phyloP scores from a whole-genome alignment of 2,329 filamentous ascomycete species.

The Fusarium setosum region DNA sequence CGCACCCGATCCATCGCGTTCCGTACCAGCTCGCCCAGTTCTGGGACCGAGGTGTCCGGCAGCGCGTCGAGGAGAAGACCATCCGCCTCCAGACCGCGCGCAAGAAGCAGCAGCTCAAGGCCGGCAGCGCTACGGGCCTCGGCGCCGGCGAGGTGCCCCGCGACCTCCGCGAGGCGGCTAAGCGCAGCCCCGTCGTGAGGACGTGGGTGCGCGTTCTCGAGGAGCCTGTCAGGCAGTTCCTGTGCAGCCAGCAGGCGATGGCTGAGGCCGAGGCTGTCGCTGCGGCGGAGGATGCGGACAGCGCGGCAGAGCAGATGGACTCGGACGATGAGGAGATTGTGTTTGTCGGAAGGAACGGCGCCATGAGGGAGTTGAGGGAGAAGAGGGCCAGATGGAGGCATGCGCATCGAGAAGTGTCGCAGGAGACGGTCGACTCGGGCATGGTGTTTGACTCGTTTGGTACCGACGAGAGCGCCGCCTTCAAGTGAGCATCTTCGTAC shows the following conservation, averaged over 20 bases:
- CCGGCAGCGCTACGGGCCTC: constrained; percentile 55
- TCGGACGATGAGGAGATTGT: constrained; percentile 86
- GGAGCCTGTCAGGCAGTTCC: constrained; percentile 82
- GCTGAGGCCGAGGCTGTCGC: constrained; percentile 18
- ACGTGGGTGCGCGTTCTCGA: constrained; percentile 86
- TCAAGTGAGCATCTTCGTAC: constrained; percentile 71
- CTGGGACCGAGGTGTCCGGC: constrained; percentile 74
- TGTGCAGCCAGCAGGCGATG: constrained; percentile 61
- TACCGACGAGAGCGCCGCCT: constrained; percentile 80
- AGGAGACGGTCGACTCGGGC: constrained; percentile 69
- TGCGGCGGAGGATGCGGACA: constrained; percentile 38
- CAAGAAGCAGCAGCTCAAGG: constrained; percentile 58
- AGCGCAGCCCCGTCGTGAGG: constrained; percentile 82
- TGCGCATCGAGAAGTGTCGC: constrained; percentile 63
- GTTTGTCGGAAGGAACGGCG: constrained; percentile 80
- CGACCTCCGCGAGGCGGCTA: constrained; percentile 83
- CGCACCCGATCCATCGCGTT: constrained; percentile 80
- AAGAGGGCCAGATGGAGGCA: constrained; percentile 58
- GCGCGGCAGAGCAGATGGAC: constrained; percentile 56
- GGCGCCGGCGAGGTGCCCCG: constrained; percentile 74
- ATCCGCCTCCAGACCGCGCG: constrained; percentile 53
- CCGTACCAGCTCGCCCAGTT: constrained; percentile 91
- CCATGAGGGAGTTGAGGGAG: constrained; percentile 57
- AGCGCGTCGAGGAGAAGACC: constrained; percentile 62
- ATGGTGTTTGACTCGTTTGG: constrained; percentile 85